A percentile compares a stretch with the other conserved stretches of the same genome.
These are phyloP conservation scores for Helianthus tuberosus DNA, from an alignment of 129 eudicot species.

Conservation along the genomic window DNA sequence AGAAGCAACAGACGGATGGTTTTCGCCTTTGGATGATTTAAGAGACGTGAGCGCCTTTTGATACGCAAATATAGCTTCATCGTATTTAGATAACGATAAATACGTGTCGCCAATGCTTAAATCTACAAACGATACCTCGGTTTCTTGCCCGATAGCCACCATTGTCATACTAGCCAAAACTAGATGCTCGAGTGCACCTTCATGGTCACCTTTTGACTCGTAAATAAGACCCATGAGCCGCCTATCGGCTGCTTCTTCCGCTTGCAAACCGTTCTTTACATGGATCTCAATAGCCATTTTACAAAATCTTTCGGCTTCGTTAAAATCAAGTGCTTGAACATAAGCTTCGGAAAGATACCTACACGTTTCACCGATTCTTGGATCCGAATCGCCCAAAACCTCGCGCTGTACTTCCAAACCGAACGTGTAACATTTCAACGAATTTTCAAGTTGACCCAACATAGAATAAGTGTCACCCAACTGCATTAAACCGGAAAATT, in stretches of 20 bases:
- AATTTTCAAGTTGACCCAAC: conserved; percentile 76
- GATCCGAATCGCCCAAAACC: conserved; percentile 60
- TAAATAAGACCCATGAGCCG: conserved; percentile 81
- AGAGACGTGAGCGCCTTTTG: conserved; percentile 64
- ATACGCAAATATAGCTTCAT: conserved; percentile 76
- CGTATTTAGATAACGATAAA: conserved; percentile 61
- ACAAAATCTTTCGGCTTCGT: conserved; percentile 59
- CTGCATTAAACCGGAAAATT: conserved; percentile 86
- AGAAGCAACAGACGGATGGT: conserved; percentile 75
- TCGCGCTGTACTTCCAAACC: conserved; percentile 67
- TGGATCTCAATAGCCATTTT: conserved; percentile 79
- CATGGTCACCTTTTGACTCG: conserved; percentile 75
- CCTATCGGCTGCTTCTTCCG: conserved; percentile 75
- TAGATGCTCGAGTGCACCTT: conserved; percentile 80
- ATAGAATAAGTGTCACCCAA: conserved; percentile 80
- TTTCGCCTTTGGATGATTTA: conserved; percentile 70
- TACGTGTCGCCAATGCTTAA: conserved; percentile 81
- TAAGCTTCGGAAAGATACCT: conserved; percentile 81
- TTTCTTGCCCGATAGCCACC: conserved; percentile 81
- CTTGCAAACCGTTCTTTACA: conserved; percentile 47
- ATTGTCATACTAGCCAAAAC: conserved; percentile 86
- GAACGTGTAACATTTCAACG: conserved; percentile 50
- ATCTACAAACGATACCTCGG: conserved; percentile 69
- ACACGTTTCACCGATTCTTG: conserved; percentile 82
- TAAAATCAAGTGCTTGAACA: conserved; percentile 70